Evolutionary conservation across 1,284 basidiomycete genomes (phyloP), one percentile per base, ranked within the genome.

Genomic region (Sanguinoderma infundibulare): DNA sequence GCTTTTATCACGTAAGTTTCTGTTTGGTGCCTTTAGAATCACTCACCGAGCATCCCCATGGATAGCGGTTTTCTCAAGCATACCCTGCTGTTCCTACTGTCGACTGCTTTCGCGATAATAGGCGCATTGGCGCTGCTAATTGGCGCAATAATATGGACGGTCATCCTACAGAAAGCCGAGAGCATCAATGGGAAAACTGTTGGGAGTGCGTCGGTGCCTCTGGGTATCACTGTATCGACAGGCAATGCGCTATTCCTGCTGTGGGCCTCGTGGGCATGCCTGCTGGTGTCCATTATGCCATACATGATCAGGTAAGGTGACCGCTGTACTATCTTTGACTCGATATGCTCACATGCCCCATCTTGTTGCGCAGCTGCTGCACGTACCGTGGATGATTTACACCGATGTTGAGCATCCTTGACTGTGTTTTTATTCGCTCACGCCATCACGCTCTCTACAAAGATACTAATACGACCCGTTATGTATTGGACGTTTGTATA

Each of bases 111-210:
- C 67, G 82, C 89, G 28, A 75, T 87, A 56, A 65, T 89, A 32
- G 86, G 87, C 32, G 83, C 84, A 53, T 60, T 90, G 22, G 80
- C 90, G 59, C 72, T 91, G 52, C 79, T 94, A 53, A 84, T 91
- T 39, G 90, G 86, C 20, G 86, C 86, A 14, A 81, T 85, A 40
- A 86, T 93, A 61, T 94, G 90, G 89, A 92, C 92, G 3, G 83
- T 86, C 51, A 80, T 91, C 54, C 81, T 94, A 47, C 84, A 86
- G 67, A 89, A 87, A 71, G 78, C 82, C 3, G 77, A 87, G 67
- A 76, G 75, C 32, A 79, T 93, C 61, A 92, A 92, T 71, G n/a
- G n/a, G n/a, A n/a, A n/a, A 71, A 76, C 36, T 68, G 75, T 87
- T 40, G 75, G 77, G 3, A 69, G 67, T 20, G 69, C 70, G 49